A percentile compares a stretch with the other conserved stretches of the same genome.
Conservation (phyloP, 108 stramenopile genomes). For the Conticribra weissflogii region DNA sequence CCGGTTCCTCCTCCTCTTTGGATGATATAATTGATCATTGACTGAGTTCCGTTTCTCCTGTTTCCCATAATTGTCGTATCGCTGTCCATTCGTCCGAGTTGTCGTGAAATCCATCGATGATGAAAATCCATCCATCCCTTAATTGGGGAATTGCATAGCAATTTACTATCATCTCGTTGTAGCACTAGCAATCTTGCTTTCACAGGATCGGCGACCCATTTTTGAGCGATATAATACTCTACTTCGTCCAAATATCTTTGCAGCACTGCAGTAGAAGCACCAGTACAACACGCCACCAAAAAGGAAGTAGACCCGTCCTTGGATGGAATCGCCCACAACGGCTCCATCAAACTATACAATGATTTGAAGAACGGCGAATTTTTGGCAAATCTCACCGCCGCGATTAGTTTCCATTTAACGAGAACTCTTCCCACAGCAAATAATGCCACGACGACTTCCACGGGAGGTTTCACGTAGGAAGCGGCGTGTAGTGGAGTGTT, state of each 20-base stretch:
- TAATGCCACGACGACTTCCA: conserved; percentile 15
- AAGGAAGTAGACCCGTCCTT: conserved; percentile 38
- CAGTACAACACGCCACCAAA: conserved; percentile 42
- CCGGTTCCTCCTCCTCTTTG: not conserved
- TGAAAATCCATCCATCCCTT: conserved; percentile 36
- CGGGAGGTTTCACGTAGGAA: conserved; percentile 30
- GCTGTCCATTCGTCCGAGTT: not conserved
- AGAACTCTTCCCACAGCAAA: conserved; percentile 28
- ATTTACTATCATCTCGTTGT: conserved; percentile 10
- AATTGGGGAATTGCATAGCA: conserved; percentile 16
- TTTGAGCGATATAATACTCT: conserved; percentile 30
- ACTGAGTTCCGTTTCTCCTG: too few relatives aligned
- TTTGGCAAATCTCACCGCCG: not conserved
- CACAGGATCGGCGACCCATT: conserved; percentile 4
- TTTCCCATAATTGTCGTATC: not conserved
- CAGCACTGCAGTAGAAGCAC: conserved; percentile 17
- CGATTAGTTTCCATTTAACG: conserved; percentile 1
- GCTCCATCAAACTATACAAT: not conserved
- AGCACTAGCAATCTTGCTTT: conserved; percentile 23
- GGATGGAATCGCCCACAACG: conserved; percentile 29
- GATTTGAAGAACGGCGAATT: not conserved
- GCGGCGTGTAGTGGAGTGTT: conserved; percentile 45
- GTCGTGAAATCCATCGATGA: conserved; percentile 3
- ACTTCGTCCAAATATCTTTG: conserved; percentile 38
- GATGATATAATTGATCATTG: too few relatives aligned